phyloP scores from a whole-genome alignment of 2,329 filamentous ascomycete genomes.

The Aspergillus phoenicis region DNA sequence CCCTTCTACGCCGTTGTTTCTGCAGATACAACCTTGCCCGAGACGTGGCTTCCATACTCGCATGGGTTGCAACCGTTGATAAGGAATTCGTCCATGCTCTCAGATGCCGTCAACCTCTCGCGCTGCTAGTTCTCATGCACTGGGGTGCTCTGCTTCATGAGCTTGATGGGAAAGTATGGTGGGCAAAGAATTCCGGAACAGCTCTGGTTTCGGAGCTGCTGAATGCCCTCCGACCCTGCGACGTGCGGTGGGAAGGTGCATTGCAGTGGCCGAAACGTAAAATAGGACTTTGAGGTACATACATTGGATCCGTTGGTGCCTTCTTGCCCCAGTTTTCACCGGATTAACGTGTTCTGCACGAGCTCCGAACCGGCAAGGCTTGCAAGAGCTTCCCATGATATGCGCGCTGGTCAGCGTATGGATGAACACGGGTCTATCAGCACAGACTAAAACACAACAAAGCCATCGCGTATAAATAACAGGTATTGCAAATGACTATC shows the following conservation, averaged over 20 bases:
- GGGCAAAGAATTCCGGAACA: conserved; percentile 37
- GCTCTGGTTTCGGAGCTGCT: conserved; percentile 34
- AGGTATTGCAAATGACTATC: neutral
- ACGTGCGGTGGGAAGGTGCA: conserved; percentile 30
- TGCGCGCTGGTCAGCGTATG: neutral
- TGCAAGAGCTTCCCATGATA: neutral
- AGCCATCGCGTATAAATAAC: neutral
- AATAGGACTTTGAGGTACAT: conserved; percentile 27
- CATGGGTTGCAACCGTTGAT: conserved; percentile 37
- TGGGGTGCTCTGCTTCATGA: conserved; percentile 39
- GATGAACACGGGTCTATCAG: neutral
- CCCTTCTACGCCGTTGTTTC: conserved; percentile 34
- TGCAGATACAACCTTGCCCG: conserved; percentile 24
- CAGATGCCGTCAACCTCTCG: conserved; percentile 32
- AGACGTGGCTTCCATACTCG: conserved; percentile 36
- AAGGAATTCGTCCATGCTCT: conserved; percentile 37
- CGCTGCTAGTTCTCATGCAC: conserved; percentile 39
- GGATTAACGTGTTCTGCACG: neutral
- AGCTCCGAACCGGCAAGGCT: neutral
- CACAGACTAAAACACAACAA: neutral
- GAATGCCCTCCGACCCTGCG: conserved; percentile 22
- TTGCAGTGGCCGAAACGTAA: conserved; percentile 35
- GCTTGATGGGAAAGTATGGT: conserved; percentile 37
- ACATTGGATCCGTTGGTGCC: neutral
- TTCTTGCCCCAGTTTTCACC: too few relatives aligned